Conservation (phyloP, 2,329 filamentous ascomycete species). For the Fusarium pseudocircinatum region DNA sequence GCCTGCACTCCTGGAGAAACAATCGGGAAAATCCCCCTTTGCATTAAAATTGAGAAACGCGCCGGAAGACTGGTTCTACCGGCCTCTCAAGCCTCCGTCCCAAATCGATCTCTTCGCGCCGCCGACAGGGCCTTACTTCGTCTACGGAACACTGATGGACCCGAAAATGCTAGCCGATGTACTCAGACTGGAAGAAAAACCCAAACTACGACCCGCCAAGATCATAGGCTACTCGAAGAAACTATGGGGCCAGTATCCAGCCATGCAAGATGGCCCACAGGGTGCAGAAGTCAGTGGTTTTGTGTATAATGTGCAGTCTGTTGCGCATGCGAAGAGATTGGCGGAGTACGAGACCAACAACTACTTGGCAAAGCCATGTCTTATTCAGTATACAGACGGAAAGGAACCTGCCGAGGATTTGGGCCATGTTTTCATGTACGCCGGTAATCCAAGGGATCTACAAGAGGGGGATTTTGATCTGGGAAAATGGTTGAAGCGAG, state of each 20-base stretch:
- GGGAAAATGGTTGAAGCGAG: neutral
- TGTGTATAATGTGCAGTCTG: neutral
- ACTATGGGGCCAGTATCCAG: constrained; percentile 12
- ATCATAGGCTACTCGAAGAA: neutral
- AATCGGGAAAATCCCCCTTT: neutral
- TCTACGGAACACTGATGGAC: constrained; percentile 9
- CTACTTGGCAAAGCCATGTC: neutral
- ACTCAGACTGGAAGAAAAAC: neutral
- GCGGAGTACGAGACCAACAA: constrained; percentile 3
- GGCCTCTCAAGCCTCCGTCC: rapidly evolving
- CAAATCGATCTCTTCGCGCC: neutral
- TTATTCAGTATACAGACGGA: neutral
- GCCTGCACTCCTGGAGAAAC: rapidly evolving
- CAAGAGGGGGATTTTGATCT: neutral
- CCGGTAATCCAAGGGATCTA: neutral
- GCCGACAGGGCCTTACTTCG: neutral
- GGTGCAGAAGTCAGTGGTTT: neutral
- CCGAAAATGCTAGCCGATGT: neutral
- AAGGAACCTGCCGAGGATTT: neutral
- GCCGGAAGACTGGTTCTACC: neutral
- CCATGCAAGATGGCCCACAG: neutral
- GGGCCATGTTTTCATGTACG: neutral
- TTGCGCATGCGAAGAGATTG: neutral
- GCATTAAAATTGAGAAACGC: neutral
- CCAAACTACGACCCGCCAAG: neutral